Evolutionary conservation across 805 yeast genomes (phyloP).

Genomic region (Scheffersomyces ergatensis): DNA sequence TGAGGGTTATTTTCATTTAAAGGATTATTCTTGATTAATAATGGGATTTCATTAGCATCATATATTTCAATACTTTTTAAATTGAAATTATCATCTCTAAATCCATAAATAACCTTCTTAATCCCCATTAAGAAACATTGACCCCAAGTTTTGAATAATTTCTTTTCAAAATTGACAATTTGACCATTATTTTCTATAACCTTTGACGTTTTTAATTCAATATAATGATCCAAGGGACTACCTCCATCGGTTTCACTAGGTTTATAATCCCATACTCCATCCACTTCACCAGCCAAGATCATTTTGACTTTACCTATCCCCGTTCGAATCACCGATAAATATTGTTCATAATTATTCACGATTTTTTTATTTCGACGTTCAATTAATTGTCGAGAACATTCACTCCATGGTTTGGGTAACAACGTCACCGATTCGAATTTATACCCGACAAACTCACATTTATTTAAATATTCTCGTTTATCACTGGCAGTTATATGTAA

Average conservation of each 20-base stretch:
- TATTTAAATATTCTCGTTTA: slow-evolving; percentile 23
- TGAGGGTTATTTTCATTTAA: slow-evolving; percentile 27
- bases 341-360: slow-evolving; percentile 76
- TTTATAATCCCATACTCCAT: slow-evolving; percentile 81
- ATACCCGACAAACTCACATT: slow-evolving; percentile 66
- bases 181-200: slow-evolving; percentile 55
- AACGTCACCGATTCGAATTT: slow-evolving; percentile 84
- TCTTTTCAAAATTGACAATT: slow-evolving; percentile 67
- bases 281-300: slow-evolving; percentile 86
- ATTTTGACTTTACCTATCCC: slow-evolving; percentile 75
- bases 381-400: slow-evolving; percentile 60
- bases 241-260: slow-evolving; percentile 35
- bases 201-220: slow-evolving; percentile 76
- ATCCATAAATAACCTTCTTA: slow-evolving; percentile 79
- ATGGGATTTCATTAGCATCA: slow-evolving; percentile 75
- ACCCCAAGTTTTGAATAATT: slow-evolving; percentile 83
- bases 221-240: slow-evolving; percentile 59
- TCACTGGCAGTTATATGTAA: slow-evolving; percentile 16
- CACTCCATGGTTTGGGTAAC: slow-evolving; percentile 71
- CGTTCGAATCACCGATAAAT: slow-evolving; percentile 74
- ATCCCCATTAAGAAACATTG: slow-evolving; percentile 89
- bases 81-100: slow-evolving; percentile 70
- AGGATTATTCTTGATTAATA: slow-evolving; percentile 55
- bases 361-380: slow-evolving; percentile 60
- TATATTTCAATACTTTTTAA: slow-evolving; percentile 71